Evolutionary conservation across 2,329 filamentous ascomycete genomes (phyloP).

Genomic region (Apiospora kogelbergensis): DNA sequence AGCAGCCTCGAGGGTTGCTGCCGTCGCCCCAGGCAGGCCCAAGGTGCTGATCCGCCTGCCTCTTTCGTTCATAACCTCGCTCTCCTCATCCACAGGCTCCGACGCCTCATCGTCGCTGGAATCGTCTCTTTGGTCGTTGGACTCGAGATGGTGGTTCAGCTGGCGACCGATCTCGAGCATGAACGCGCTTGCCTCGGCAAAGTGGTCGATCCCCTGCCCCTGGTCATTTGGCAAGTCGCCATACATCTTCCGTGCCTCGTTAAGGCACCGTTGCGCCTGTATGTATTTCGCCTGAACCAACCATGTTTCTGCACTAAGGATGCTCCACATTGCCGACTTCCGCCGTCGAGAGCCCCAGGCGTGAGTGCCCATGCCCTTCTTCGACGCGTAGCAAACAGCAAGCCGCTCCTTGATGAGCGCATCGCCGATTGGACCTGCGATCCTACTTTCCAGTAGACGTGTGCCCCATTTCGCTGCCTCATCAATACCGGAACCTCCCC

Average conservation of each 20-base stretch:
- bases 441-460: constrained; percentile 73
- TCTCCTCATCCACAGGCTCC: constrained; percentile 30
- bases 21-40: constrained; percentile 39
- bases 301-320: constrained; percentile 84
- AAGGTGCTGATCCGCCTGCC: constrained; percentile 58
- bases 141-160: constrained; percentile 47
- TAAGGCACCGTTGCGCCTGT: constrained; percentile 76
- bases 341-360: constrained; percentile 71
- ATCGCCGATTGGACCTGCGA: constrained; percentile 74
- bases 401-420: constrained; percentile 84
- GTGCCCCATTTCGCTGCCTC: constrained; percentile 85
- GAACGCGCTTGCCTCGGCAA: constrained; percentile 50
- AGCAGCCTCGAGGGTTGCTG: constrained; percentile 48
- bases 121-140: constrained; percentile 23
- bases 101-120: constrained; percentile 11
- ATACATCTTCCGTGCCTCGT: constrained; percentile 63
- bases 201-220: constrained; percentile 53
- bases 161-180: constrained; percentile 51
- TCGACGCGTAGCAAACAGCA: constrained; percentile 78
- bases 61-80: constrained; percentile 46
- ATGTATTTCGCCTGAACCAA: constrained; percentile 72
- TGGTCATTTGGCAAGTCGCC: constrained; percentile 47
- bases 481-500: constrained; percentile 78
- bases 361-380: constrained; percentile 64
- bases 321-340: constrained; percentile 88